Evolutionary conservation across 148 eudicot genomes (phyloP).

Genomic region (Cornus controversa): DNA sequence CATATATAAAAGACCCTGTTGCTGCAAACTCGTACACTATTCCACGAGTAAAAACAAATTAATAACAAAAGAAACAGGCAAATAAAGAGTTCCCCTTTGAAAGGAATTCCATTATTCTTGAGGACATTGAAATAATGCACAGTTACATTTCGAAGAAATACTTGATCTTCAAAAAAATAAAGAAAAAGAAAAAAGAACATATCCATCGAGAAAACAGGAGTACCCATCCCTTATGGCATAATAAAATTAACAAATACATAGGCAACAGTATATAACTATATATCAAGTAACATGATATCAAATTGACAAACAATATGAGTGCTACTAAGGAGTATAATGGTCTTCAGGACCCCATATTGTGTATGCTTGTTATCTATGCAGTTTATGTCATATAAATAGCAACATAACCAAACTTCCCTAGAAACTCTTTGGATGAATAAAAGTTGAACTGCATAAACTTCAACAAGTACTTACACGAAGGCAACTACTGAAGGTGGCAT

Average conservation of each 20-base stretch:
- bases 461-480: constrained; percentile 60
- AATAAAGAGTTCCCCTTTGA: no score
- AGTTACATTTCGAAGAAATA: no score
- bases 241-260: not conserved
- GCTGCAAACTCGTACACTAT: not conserved
- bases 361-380: not conserved
- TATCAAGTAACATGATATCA: not conserved
- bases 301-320: not conserved
- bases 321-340: not conserved
- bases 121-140: no score
- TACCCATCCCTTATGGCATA: no score
- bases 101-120: no score
- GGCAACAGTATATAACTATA: not conserved
- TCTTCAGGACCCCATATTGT: not conserved
- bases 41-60: no score
- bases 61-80: no score
- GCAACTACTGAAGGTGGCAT: constrained; percentile 69
- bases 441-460: not conserved
- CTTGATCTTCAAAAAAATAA: no score
- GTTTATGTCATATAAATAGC: not conserved
- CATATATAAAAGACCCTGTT: no score
- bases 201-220: no score
- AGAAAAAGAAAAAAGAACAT: no score
- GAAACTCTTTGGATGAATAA: not conserved
- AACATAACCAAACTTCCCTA: not conserved